A percentile compares a stretch with the other conserved stretches of the same genome.
phyloP scores from a whole-genome alignment of 2,329 filamentous ascomycete species.

The Mollisia scopiformis region DNA sequence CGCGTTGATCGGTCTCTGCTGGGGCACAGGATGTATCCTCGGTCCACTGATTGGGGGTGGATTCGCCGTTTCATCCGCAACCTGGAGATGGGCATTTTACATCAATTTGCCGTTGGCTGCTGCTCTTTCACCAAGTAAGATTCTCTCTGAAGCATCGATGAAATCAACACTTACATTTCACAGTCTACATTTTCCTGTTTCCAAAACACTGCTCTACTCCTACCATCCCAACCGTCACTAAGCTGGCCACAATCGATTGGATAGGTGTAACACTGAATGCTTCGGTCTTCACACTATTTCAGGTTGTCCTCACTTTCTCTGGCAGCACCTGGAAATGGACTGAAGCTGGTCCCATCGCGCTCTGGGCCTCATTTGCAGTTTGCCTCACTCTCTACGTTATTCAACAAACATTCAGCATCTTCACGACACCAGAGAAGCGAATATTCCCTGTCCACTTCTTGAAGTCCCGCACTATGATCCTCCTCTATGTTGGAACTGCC shows the following conservation, averaged over 20 bases:
- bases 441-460: constrained; percentile 29
- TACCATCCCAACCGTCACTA: constrained; percentile 2
- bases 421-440: constrained; percentile 22
- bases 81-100: constrained; percentile 38
- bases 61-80: constrained; percentile 27
- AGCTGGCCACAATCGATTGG: constrained; percentile 35
- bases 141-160: not conserved
- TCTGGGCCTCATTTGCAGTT: constrained; percentile 47
- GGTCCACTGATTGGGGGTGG: constrained; percentile 35
- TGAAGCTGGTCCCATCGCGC: constrained; percentile 19
- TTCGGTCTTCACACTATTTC: constrained; percentile 27
- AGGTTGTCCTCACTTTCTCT: constrained; percentile 33
- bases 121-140: not conserved
- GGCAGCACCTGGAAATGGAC: constrained; percentile 33
- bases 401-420: constrained; percentile 24
- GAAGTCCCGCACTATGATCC: constrained; percentile 18
- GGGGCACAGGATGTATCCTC: constrained; percentile 25
- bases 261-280: constrained; percentile 38
- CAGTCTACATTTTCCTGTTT: constrained; percentile 26
- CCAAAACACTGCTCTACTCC: constrained; percentile 12
- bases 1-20: constrained; percentile 20
- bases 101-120: constrained; percentile 39
- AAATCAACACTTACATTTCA: constrained; percentile 4
- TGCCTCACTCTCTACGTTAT: constrained; percentile 17
- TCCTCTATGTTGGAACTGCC: constrained; percentile 40